Conservation (phyloP, 2,329 filamentous ascomycete species). For the Rhynchosporium secalis region DNA sequence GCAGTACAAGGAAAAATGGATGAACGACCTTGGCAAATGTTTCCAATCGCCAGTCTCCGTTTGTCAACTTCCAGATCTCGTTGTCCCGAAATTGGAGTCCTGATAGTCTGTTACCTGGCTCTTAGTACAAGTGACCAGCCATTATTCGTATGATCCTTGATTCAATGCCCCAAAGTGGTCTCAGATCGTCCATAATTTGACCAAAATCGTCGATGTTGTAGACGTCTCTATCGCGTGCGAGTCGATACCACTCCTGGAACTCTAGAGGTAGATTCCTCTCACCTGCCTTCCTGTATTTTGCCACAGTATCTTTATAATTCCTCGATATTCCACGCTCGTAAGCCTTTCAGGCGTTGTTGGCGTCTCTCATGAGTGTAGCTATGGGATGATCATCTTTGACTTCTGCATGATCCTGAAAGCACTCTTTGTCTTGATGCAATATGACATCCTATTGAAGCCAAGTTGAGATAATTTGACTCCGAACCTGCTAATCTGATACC, state of each 20-base stretch:
- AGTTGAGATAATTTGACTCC: not conserved
- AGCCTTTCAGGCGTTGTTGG: constrained; percentile 36
- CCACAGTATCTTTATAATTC: constrained; percentile 53
- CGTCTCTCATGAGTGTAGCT: constrained; percentile 37
- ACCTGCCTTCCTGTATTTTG: constrained; percentile 55
- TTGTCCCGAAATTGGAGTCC: constrained; percentile 38
- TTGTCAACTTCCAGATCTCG: constrained; percentile 40
- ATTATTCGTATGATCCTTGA: constrained; percentile 43
- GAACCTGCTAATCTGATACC: not conserved
- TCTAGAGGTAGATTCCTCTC: constrained; percentile 63
- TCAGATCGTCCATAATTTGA: constrained; percentile 62
- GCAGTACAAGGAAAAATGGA: constrained; percentile 52
- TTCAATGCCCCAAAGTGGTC: constrained; percentile 56
- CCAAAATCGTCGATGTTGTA: constrained; percentile 63
- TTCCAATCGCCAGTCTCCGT: constrained; percentile 45
- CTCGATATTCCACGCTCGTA: constrained; percentile 44
- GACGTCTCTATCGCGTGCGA: constrained; percentile 52
- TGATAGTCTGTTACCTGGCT: constrained; percentile 30
- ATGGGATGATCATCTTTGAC: constrained; percentile 39
- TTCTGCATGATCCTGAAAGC: constrained; percentile 32
- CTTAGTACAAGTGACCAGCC: constrained; percentile 44
- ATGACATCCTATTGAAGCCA: not conserved
- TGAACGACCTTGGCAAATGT: constrained; percentile 42
- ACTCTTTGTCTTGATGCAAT: constrained; percentile 32
- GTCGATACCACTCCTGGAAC: constrained; percentile 61